Conservation (phyloP, 2,329 filamentous ascomycete genomes). For the Ophiocordyceps camponoti-saundersi region DNA sequence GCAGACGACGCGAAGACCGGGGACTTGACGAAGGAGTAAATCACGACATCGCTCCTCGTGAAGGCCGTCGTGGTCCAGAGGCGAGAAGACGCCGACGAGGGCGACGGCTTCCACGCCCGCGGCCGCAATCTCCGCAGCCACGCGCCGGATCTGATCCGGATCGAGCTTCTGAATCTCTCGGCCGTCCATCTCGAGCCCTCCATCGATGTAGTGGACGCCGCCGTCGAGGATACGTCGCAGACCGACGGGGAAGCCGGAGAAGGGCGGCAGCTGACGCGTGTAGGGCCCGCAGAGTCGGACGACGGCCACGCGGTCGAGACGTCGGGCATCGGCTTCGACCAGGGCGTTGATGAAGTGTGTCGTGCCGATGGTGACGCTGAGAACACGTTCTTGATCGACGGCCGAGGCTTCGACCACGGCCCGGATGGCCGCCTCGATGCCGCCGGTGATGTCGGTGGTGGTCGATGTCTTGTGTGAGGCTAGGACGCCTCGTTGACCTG, state of each 20-base stretch:
- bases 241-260: conserved; percentile 25
- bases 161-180: conserved; percentile 22
- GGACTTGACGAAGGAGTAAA: conserved; percentile 18
- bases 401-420: conserved; percentile 21
- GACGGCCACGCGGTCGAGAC: conserved; percentile 26
- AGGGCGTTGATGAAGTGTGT: conserved; percentile 33
- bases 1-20: conserved; percentile 20
- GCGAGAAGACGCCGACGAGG: conserved; percentile 27
- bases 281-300: conserved; percentile 27
- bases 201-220: conserved; percentile 22
- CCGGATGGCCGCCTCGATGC: conserved; percentile 27
- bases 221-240: conserved; percentile 23
- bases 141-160: conserved; percentile 17
- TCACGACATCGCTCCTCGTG: conserved; percentile 22
- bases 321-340: conserved; percentile 24
- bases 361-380: conserved; percentile 31
- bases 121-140: conserved; percentile 15
- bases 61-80: conserved; percentile 21
- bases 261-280: conserved; percentile 24
- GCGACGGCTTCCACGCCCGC: conserved; percentile 20
- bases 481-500: conserved; percentile 20
- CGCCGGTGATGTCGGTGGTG: conserved; percentile 30
- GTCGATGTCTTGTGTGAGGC: conserved; percentile 31
- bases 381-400: conserved; percentile 19
- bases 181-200: conserved; percentile 30